A percentile compares a stretch with the other conserved stretches of the same genome.
These are phyloP conservation scores for Agapanthus africanus DNA, from an alignment of 106 monocot species.

Conservation along the genomic window DNA sequence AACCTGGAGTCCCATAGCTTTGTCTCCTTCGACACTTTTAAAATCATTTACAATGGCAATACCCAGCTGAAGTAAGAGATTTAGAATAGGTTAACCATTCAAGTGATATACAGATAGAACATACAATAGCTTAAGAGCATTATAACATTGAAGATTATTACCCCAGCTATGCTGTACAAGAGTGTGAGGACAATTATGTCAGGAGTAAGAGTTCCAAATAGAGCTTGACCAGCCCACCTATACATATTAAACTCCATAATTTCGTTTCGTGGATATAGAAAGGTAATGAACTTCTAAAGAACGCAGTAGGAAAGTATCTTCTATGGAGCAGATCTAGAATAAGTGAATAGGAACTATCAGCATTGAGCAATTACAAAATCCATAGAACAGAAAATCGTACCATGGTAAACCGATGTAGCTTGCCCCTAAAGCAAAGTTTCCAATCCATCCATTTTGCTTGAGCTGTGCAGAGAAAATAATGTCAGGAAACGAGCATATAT, in stretches of 20 bases:
- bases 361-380: background rate
- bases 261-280: background rate
- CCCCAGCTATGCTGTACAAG: conserved; percentile 95
- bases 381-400: conserved; percentile 22
- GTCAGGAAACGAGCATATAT: background rate
- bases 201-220: conserved; percentile 89
- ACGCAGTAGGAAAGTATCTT: background rate
- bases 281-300: background rate
- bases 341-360: background rate
- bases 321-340: background rate
- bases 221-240: conserved; percentile 99
- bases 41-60: conserved; percentile 96
- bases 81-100: background rate
- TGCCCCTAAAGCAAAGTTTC: conserved; percentile 73
- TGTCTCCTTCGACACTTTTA: conserved; percentile 96
- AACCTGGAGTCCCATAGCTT: conserved; percentile 79
- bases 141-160: conserved; percentile 20
- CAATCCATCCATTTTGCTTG: conserved; percentile 98
- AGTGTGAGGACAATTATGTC: conserved; percentile 86
- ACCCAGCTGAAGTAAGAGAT: conserved; percentile 49
- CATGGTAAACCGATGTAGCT: conserved; percentile 96
- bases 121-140: background rate
- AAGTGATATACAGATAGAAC: conserved; percentile 32
- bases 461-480: conserved; percentile 44
- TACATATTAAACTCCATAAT: conserved; percentile 4